Evolutionary conservation across 306 rosid species (phyloP).

Genomic region (Inga laurina): DNA sequence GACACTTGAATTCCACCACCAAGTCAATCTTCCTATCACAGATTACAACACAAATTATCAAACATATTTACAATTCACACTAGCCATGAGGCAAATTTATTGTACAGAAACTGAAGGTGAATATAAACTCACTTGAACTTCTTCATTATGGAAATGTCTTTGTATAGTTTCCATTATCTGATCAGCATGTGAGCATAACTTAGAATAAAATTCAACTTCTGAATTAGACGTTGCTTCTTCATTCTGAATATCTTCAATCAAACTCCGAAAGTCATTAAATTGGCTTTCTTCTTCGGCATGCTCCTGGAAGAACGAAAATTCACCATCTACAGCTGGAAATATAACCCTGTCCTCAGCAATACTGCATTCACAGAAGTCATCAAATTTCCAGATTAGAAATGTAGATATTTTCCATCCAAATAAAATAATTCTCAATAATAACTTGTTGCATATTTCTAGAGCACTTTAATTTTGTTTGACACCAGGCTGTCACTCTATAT

Average conservation of each 20-base stretch:
- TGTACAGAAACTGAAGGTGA: conserved; percentile 21
- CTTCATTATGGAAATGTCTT: conserved; percentile 88
- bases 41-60: conserved; percentile 15
- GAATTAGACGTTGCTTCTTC: conserved; percentile 82
- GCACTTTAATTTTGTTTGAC: conserved; percentile 19
- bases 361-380: conserved; percentile 58
- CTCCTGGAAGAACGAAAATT: conserved; percentile 82
- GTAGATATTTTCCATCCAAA: conserved; percentile 2
- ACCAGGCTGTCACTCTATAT: background rate
- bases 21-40: conserved; percentile 20
- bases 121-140: conserved; percentile 77
- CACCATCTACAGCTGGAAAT: conserved; percentile 97
- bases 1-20: conserved; percentile 10
- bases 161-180: conserved; percentile 90
- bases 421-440: background rate
- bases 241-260: conserved; percentile 87
- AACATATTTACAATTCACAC: conserved; percentile 20
- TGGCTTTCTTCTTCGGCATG: conserved; percentile 96
- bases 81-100: conserved; percentile 8
- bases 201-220: conserved; percentile 79
- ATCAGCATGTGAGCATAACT: conserved; percentile 92
- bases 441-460: background rate
- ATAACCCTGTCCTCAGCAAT: conserved; percentile 98
- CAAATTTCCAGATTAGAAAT: conserved; percentile 27
- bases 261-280: conserved; percentile 83